Base-by-base conservation (phyloP, 495 filamentous ascomycete genomes). In the Aspergillus incahuasiensis region DNA sequence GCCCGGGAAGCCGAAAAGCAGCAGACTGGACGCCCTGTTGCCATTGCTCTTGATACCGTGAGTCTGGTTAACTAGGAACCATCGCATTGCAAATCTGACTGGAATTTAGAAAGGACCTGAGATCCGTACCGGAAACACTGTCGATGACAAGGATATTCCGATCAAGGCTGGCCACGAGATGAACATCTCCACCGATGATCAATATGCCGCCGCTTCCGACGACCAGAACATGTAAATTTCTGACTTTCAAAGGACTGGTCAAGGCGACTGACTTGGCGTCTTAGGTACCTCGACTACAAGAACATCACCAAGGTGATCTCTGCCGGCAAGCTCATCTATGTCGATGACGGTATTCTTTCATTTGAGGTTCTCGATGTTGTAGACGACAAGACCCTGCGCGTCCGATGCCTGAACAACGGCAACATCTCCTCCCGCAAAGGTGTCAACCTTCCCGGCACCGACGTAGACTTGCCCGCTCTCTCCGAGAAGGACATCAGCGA, bases 301-400 rank as follows among this genome's bases (percentile, higher is more conserved):
- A 98, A 98, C 82, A 96, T 98, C 80, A 96, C 94, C 76, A 95
- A 92, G 76, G 92, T 98, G 66, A 97, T 98, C 71, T 70, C 86
- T 60, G 75, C 82, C n/a, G 95, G 95, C 64, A 91, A 92, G 64
- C 86, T 88, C 70, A 96, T 98, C 81, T 98, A 95, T 76, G 95
- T 98, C 59, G 94, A 98, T 66, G 94, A 98, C 63, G 94, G 94
- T 67, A 91, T 97, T 51, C 86, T 97, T 53, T 92, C 92, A 4
- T 97, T 98, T 65, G 86, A 96, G 65, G 94, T 97, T 35, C 61
- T 97, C 52, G 82, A 92, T 65, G 80, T 98, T 62, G 81, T 89
- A 54, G 88, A 98, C 60, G 88, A 90, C 20, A 83, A 95, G 82
- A 98, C 86, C 60, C 74, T 98, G 67, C 84, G 83, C 63, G 87